A percentile compares a stretch with the other conserved stretches of the same genome.
Evolutionary conservation across 139 green algal species (phyloP).

Genomic region (Asterochloris sp.): DNA sequence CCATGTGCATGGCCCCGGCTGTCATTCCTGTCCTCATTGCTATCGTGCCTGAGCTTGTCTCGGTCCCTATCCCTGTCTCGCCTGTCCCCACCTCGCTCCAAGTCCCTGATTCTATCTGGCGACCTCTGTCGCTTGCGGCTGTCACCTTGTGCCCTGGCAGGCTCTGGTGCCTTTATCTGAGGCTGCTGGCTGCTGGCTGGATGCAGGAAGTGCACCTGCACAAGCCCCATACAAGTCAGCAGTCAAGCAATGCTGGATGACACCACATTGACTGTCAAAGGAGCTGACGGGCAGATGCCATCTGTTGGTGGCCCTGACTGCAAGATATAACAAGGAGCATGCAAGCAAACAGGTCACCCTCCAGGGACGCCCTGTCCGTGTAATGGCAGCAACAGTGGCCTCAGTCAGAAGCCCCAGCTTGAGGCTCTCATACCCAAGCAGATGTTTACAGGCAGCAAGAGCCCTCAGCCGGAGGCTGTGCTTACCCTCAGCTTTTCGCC

Average conservation of each 20-base stretch:
- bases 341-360: too few species aligned
- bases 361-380: too few species aligned
- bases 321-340: too few species aligned
- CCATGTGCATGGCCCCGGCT: not conserved
- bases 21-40: not conserved
- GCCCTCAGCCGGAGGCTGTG: too few species aligned
- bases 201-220: not conserved
- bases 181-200: not conserved
- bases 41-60: constrained; percentile 10
- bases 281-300: too few species aligned
- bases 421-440: too few species aligned
- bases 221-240: not conserved
- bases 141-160: not conserved
- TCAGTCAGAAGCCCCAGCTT: too few species aligned
- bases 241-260: not conserved
- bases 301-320: too few species aligned
- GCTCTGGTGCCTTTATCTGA: not conserved
- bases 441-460: too few species aligned
- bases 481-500: not conserved
- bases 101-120: not conserved
- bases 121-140: not conserved
- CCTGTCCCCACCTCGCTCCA: not conserved
- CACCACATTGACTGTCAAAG: constrained; percentile 12
- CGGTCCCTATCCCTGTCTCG: constrained; percentile 11
- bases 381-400: too few species aligned